phyloP scores from a whole-genome alignment of 139 green algal genomes.

The Spirogloea muscicola region DNA sequence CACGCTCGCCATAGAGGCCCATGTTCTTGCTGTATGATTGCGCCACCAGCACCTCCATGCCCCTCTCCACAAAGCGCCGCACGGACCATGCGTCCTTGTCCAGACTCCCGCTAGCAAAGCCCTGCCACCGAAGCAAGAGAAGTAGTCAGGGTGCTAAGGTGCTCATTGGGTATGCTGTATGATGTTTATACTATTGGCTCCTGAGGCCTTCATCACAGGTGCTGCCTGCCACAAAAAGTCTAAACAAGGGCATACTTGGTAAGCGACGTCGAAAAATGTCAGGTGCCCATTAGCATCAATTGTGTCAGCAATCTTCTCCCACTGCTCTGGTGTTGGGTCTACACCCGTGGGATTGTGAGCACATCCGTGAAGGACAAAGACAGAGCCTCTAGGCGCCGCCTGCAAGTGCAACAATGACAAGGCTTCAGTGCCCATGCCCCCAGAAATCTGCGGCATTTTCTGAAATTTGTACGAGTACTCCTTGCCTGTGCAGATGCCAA shows the following conservation, averaged over 20 bases:
- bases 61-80: constrained; percentile 79
- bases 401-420: constrained; percentile 5
- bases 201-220: too few species aligned
- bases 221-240: not conserved
- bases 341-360: constrained; percentile 98
- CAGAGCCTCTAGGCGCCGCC: constrained; percentile 75
- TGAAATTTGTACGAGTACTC: too few species aligned
- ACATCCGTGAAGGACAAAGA: constrained; percentile 94
- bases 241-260: constrained; percentile 62
- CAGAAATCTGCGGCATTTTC: too few species aligned
- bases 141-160: too few species aligned
- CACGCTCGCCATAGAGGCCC: constrained; percentile 93
- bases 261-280: constrained; percentile 97
- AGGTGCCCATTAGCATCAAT: constrained; percentile 69
- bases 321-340: constrained; percentile 94
- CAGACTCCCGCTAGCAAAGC: constrained; percentile 81
- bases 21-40: constrained; percentile 95
- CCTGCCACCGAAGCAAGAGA: constrained; percentile 53
- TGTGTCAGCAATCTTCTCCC: constrained; percentile 82
- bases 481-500: too few species aligned
- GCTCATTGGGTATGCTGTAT: too few species aligned
- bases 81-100: constrained; percentile 87
- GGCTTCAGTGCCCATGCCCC: too few species aligned
- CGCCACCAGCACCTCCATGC: constrained; percentile 81
- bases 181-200: too few species aligned